phyloP scores from a whole-genome alignment of 805 yeast species.

The Sugiyamaella qingdaonensis region DNA sequence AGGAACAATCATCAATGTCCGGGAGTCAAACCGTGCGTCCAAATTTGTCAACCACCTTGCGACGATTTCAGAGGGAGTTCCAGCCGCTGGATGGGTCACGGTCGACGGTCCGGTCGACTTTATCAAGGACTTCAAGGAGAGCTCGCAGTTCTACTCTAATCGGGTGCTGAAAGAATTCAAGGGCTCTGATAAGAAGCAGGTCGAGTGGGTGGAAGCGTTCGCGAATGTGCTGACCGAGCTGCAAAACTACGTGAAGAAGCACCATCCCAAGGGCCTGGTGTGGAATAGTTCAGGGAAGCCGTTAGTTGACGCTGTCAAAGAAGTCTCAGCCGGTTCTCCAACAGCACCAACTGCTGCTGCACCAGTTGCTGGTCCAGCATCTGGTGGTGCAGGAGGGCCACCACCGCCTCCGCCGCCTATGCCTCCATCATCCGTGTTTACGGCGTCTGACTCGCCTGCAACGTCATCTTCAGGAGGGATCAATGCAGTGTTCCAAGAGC shows the following conservation, averaged over 20 bases:
- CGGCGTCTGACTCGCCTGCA: conserved; percentile 26
- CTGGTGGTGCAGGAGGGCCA: conserved; percentile 36
- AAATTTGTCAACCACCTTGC: conserved; percentile 66
- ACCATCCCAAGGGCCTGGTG: conserved; percentile 77
- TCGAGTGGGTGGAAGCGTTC: conserved; percentile 76
- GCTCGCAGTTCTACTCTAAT: conserved; percentile 92
- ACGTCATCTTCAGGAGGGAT: conserved; percentile 48
- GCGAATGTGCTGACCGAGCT: conserved; percentile 63
- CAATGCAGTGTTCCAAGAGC: conserved; percentile 86
- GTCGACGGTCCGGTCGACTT: conserved; percentile 68
- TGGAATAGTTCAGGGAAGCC: conserved; percentile 66
- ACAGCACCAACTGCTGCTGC: conserved; percentile 37
- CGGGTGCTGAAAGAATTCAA: conserved; percentile 80
- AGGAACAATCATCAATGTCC: conserved; percentile 53
- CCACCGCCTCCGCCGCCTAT: conserved; percentile 86
- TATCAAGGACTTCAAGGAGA: conserved; percentile 80
- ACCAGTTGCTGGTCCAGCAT: conserved; percentile 34
- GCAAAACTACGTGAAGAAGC: conserved; percentile 67
- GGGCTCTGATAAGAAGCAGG: conserved; percentile 63
- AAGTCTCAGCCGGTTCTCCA: conserved; percentile 28
- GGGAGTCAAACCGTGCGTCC: conserved; percentile 72
- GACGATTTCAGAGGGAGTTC: conserved; percentile 83
- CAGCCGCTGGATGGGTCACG: conserved; percentile 88
- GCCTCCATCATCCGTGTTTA: conserved; percentile 65
- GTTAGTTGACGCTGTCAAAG: conserved; percentile 47